These are phyloP conservation scores for Xanthoceras sorbifolium DNA, from an alignment of 345 rosid species.

Conservation along the genomic window DNA sequence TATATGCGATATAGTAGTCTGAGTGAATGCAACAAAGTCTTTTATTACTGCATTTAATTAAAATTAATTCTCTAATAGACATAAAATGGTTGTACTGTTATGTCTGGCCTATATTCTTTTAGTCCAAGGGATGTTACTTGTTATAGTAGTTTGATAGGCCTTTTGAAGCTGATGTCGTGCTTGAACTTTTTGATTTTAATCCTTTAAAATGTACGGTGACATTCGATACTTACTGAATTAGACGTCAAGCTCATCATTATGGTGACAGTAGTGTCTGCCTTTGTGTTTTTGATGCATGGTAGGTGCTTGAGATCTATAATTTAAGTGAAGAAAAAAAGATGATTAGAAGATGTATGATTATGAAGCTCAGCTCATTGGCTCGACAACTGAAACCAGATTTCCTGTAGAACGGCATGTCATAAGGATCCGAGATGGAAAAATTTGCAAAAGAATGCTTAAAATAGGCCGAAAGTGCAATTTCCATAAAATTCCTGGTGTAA, in stretches of 20 bases:
- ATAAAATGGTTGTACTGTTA: background rate
- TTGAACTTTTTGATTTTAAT: background rate
- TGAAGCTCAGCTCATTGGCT: background rate
- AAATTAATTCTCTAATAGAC: background rate
- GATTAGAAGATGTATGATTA: background rate
- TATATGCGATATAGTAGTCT: background rate
- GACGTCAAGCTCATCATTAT: background rate
- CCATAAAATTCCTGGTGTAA: background rate
- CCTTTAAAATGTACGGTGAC: background rate
- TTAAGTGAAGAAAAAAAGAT: constrained; percentile 4
- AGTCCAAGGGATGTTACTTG: background rate
- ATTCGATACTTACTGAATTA: background rate
- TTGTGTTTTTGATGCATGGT: background rate
- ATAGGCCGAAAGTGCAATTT: background rate
- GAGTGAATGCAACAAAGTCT: background rate
- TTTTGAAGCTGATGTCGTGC: background rate
- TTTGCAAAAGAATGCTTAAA: background rate
- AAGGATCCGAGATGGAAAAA: background rate
- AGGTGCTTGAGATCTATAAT: background rate
- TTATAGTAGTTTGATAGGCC: background rate
- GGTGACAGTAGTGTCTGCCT: background rate
- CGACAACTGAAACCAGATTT: background rate
- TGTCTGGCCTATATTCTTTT: background rate
- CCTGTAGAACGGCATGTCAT: background rate
- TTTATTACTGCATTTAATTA: background rate